Evolutionary conservation across 306 rosid genomes (phyloP), one percentile per base, ranked within the genome.

Genomic region (Vigna angularis): DNA sequence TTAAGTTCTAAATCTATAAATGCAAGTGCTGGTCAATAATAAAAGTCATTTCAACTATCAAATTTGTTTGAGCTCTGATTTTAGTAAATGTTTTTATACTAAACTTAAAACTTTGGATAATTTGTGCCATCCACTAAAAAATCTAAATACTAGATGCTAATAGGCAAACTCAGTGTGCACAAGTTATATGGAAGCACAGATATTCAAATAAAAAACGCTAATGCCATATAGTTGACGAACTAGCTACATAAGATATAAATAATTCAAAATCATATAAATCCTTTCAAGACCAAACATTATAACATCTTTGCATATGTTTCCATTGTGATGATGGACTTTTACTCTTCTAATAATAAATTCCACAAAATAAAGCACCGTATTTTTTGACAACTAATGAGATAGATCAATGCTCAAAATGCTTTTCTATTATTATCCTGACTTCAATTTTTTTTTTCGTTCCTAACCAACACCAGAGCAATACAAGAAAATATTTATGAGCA

Each of bases 1-100:
- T 81, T 45, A 81, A 66, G 32, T 50, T 58, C 73, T 64, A 79
- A 50, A 26, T 52, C 62, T 49, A 55, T 47, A 79, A 66, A 78
- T 73, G 48, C 56, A 74, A 34, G 73, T 34, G 50, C 57, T 62
- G 12, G 28, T 22, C 14, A n/a, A 44, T 13, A 44, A 71, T 16
- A 72, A 24, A 75, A 53, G 18, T 72, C 63, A 57, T 52, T 66
- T 26, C 44, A 79, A 17, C 18, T 10, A 70, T 53, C 51, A 76
- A 53, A 32, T 72, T 32, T 16, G 5, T 76, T 30, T 32, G 44
- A 66, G 55, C 17, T 40, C 81, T 38, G 76, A 73, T 50, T 77
- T 72, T 64, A 24, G 48, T 44, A 59, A 66, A 50, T 14, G 45
- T 66, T 49, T 14, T 48, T 62, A 74, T 78, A 15, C 53, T n/a